phyloP scores from a whole-genome alignment of 2,329 filamentous ascomycete genomes.

The Fusarium secorum region DNA sequence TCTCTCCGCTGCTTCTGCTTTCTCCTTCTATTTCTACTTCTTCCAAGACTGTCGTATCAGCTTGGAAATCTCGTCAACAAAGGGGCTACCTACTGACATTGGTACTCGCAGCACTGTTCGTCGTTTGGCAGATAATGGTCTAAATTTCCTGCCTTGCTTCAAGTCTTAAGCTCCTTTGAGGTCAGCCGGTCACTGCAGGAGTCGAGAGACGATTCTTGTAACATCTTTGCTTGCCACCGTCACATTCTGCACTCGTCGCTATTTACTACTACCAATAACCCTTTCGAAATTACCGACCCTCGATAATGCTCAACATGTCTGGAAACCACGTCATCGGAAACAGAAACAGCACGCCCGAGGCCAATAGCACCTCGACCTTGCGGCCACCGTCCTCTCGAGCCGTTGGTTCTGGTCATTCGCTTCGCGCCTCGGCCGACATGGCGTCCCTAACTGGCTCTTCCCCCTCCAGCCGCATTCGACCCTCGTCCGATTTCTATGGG shows the following conservation, averaged over 20 bases:
- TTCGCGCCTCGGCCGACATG: slow-evolving; percentile 97
- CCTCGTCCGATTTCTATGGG: slow-evolving; percentile 94
- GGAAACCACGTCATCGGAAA: slow-evolving; percentile 78
- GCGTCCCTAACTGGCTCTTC: slow-evolving; percentile 75
- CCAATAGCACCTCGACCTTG: slow-evolving; percentile 79
- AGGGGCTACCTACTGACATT: slow-evolving; percentile 30
- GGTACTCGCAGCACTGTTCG: slow-evolving; percentile 31
- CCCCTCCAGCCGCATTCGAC: slow-evolving; percentile 81
- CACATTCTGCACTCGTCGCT: slow-evolving; percentile 31
- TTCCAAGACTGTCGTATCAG: slow-evolving; percentile 32
- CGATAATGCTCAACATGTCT: slow-evolving; percentile 68
- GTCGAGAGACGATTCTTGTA: slow-evolving; percentile 49
- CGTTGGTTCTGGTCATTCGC: slow-evolving; percentile 80
- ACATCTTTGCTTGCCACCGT: slow-evolving; percentile 29
- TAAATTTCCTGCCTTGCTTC: slow-evolving; percentile 43
- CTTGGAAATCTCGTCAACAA: slow-evolving; percentile 2
- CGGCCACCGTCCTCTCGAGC: slow-evolving; percentile 82
- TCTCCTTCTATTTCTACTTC: not conserved
- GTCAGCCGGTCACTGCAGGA: slow-evolving; percentile 87
- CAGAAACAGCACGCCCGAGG: slow-evolving; percentile 97
- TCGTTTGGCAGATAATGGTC: slow-evolving; percentile 46
- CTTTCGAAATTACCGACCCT: slow-evolving; percentile 9
- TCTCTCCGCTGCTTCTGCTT: not conserved
- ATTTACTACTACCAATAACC: slow-evolving; percentile 6
- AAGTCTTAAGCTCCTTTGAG: slow-evolving; percentile 70